Percentiles rank a stretch among this genome's conserved stretches.
Evolutionary conservation across 2,329 filamentous ascomycete genomes (phyloP).

Genomic region (Colletotrichum liriopes): DNA sequence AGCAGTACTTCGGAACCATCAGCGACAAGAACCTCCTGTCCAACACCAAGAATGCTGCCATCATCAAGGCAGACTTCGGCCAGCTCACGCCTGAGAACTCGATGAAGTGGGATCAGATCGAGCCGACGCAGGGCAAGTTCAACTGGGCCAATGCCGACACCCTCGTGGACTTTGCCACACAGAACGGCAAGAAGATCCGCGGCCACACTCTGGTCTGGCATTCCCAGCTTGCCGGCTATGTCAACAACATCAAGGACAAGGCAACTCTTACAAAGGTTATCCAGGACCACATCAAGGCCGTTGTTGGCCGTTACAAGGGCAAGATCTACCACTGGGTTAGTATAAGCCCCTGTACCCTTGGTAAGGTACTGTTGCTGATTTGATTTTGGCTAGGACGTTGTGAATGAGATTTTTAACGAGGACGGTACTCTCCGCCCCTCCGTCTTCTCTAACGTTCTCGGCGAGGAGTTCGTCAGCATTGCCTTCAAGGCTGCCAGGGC

Average conservation of each 20-base stretch:
- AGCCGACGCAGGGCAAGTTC: not conserved
- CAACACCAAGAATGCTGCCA: conserved; percentile 52
- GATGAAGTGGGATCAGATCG: not conserved
- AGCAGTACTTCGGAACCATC: conserved; percentile 76
- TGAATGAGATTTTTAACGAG: conserved; percentile 77
- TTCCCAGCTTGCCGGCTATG: conserved; percentile 73
- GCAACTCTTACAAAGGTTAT: conserved; percentile 68
- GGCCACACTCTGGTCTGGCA: conserved; percentile 80
- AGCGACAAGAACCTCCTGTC: conserved; percentile 69
- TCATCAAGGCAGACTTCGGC: conserved; percentile 56
- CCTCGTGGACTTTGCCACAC: conserved; percentile 70
- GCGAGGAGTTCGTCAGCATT: not conserved
- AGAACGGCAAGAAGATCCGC: conserved; percentile 72
- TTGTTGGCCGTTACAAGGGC: conserved; percentile 74
- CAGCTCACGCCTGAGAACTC: not conserved
- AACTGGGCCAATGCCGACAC: conserved; percentile 59
- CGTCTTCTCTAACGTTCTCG: not conserved
- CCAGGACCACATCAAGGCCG: conserved; percentile 71
- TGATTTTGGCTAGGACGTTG: conserved; percentile 63
- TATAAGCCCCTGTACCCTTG: not conserved
- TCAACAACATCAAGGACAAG: conserved; percentile 68
- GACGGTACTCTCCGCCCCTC: conserved; percentile 63
- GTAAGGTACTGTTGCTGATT: not conserved
- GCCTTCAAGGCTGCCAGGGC: conserved; percentile 53
- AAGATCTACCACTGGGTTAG: conserved; percentile 72